A percentile compares a stretch with the other conserved stretches of the same genome.
Evolutionary conservation across 2,329 filamentous ascomycete species (phyloP).

Genomic region (Alternaria postmessia): DNA sequence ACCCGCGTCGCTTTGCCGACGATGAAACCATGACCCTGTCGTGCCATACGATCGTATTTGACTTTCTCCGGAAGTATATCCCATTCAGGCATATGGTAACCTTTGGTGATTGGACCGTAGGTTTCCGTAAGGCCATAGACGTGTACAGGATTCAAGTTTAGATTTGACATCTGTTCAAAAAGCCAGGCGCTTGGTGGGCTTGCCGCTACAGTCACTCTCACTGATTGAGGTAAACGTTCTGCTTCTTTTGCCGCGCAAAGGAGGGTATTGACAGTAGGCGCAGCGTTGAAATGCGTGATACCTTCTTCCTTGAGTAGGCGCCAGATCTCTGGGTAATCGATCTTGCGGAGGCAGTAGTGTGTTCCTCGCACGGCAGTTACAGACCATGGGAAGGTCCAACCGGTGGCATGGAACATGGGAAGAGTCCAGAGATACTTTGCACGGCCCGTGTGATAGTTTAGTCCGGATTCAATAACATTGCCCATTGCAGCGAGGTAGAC

Average conservation of each 20-base stretch:
- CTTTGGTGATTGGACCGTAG: constrained; percentile 94
- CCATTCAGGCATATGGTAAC: constrained; percentile 88
- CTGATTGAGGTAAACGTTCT: constrained; percentile 70
- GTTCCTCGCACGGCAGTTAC: constrained; percentile 94
- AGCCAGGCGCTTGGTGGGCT: constrained; percentile 88
- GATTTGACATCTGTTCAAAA: constrained; percentile 87
- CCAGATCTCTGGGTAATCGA: constrained; percentile 96
- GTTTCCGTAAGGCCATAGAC: constrained; percentile 91
- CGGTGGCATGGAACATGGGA: constrained; percentile 79
- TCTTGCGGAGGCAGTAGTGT: constrained; percentile 91
- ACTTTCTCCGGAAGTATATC: constrained; percentile 75
- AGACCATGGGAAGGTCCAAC: constrained; percentile 90
- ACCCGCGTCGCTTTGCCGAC: constrained; percentile 82
- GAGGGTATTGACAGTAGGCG: constrained; percentile 94
- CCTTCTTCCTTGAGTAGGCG: constrained; percentile 81
- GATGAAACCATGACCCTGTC: constrained; percentile 91
- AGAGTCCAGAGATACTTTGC: constrained; percentile 91
- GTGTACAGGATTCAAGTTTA: constrained; percentile 91
- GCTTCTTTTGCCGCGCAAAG: constrained; percentile 84
- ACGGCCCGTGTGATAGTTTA: constrained; percentile 74
- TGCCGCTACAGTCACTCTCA: constrained; percentile 90
- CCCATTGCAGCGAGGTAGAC: constrained; percentile 84
- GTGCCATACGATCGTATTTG: constrained; percentile 87
- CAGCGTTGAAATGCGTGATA: constrained; percentile 95
- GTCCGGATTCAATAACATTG: constrained; percentile 86